Conservation (phyloP, 2,329 filamentous ascomycete genomes). For the Fonsecaea pedrosoi region DNA sequence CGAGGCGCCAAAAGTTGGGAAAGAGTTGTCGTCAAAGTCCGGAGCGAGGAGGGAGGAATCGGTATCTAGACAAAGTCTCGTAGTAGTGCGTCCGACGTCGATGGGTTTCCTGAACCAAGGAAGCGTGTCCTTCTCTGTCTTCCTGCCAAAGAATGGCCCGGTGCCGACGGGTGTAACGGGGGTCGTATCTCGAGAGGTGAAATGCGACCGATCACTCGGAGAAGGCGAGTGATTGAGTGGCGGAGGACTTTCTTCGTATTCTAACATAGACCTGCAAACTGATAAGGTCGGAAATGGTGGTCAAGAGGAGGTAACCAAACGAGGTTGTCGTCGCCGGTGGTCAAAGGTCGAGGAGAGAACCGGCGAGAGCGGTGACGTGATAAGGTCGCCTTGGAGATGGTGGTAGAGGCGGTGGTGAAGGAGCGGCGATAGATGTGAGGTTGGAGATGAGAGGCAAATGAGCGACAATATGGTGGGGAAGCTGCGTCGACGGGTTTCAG, state of each 20-base stretch:
- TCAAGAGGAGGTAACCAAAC: constrained; percentile 30
- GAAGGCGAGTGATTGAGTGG: constrained; percentile 60
- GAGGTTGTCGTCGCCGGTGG: constrained; percentile 16
- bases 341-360: constrained; percentile 3
- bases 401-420: background rate
- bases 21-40: constrained; percentile 47
- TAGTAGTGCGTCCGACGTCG: constrained; percentile 48
- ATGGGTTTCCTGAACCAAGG: constrained; percentile 54
- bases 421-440: constrained; percentile 5
- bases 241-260: constrained; percentile 59
- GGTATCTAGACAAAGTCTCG: constrained; percentile 48
- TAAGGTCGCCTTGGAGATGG: constrained; percentile 11
- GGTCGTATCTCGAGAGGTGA: constrained; percentile 59
- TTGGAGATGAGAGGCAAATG: constrained; percentile 17
- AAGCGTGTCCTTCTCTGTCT: constrained; percentile 49
- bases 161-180: constrained; percentile 58
- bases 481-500: background rate
- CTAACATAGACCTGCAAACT: constrained; percentile 53
- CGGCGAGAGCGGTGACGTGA: constrained; percentile 20
- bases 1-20: constrained; percentile 51
- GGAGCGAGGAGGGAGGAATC: constrained; percentile 44
- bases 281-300: constrained; percentile 1
- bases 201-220: constrained; percentile 55
- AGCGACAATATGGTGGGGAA: constrained; percentile 19
- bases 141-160: constrained; percentile 52